Base-by-base conservation (phyloP, 768 basidiomycete genomes). In the Leccinum obscurum region DNA sequence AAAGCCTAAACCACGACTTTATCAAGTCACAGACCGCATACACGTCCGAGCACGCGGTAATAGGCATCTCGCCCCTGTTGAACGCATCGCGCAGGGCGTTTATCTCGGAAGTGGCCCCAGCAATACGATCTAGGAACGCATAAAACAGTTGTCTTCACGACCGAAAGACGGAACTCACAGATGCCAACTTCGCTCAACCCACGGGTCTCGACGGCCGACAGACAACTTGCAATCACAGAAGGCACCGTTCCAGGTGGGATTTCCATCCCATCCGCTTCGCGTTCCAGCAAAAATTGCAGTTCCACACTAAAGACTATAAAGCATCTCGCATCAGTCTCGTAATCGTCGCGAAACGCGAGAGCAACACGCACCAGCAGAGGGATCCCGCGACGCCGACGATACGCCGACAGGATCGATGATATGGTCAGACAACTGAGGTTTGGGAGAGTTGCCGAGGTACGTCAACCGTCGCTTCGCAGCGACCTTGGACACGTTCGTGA, bases 141-240 rank as follows among this genome's bases (percentile, higher is more conserved):
- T 63, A 34, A 6, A 13, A 37, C 13, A 7, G 11, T 2, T 26
- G 17, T 22, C 10, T 35, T 11, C 14, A 22, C 30, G 34, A 52
- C 28, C 32, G n/a, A 37, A 17, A 48, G 26, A 35, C 32, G 22
- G n/a, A 24, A 79, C 88, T 66, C 73, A 91, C 92, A 94, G 28
- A 94, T 90, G 15, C 92, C 92, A 63, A 89, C 85, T 78, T 94
- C 92, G 17, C 77, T 84, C 64, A 94, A 75, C 13, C 92, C 92
- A 56, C 91, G 86, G 7, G 75, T 65, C 72, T 94, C 92, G 20
- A 94, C 83, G 70, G 90, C 91, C 2, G 67, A 64, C 52, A 94
- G 74, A 70, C 89, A 88, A 57, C 80, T 80, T 59, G 86, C 80
- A 32, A 94, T 78, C 56, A 92, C 77, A 9, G 75, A 78, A 17